Evolutionary conservation across 2,329 filamentous ascomycete species (phyloP), one percentile per base, ranked within the genome.

Genomic region (Chaetomium olivaceum): DNA sequence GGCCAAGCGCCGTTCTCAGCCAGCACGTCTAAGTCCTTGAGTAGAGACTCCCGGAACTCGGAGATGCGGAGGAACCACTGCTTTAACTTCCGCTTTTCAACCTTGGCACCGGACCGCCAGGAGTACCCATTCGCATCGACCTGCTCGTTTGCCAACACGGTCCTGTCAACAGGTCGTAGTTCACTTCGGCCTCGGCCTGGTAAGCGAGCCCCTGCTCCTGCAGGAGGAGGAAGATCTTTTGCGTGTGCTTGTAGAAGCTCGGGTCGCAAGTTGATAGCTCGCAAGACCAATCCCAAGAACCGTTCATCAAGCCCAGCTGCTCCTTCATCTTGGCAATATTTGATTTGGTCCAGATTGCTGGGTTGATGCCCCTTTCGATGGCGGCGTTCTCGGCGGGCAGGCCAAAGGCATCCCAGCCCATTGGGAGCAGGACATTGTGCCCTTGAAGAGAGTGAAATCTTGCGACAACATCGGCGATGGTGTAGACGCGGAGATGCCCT

Each of bases 361-460:
- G 92, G 73, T 91, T 86, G 67, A 94, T 83, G 14, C 91, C 91
- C 68, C 90, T 82, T 77, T 96, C 91, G 64, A 96, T 90, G 9
- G 93, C 93, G 21, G 93, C 93, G 79, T 97, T 97, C 77, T 97
- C 93, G 52, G 93, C 93, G 12, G 93, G 93, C 63, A 97, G 80
- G 1, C 93, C 93, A 78, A 97, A 96, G 5, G 92, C 91, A 81
- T 97, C 93, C 92, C 93, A 97, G 12, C 93, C 93, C 85, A 96
- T 96, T n/a, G 93, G 92, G 69, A 96, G 86, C 61, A 96, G 78
- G 36, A 96, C 91, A 63, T 90, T 79, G 70, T 87, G 83, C 19
- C 92, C 92, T 71, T 89, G 87, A 79, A 96, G 87, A 29, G 84
- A 85, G 72, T 89, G 87, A 74, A 89, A 96, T 62, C 93, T 86